A percentile compares a stretch with the other conserved stretches of the same genome.
phyloP scores from a whole-genome alignment of 805 yeast genomes.

The Diddensiella santjacobensis region DNA sequence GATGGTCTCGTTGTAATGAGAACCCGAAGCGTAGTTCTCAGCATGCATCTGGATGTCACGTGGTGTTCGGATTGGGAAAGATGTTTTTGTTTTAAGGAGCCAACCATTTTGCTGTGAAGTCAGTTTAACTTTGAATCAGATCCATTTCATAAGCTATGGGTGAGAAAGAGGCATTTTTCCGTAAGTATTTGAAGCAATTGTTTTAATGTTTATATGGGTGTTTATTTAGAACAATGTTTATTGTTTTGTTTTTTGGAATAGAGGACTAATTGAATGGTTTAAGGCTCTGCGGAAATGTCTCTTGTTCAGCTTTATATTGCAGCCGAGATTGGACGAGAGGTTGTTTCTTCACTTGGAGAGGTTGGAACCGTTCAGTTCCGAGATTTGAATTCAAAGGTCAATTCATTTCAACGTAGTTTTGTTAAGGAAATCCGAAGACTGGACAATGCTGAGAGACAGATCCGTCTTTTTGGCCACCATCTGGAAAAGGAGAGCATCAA shows the following conservation, averaged over 20 bases:
- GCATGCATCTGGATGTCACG: too few relatives aligned
- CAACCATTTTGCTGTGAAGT: too few relatives aligned
- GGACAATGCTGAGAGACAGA: slow-evolving; percentile 87
- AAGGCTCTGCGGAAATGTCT: slow-evolving; percentile 95
- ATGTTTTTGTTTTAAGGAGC: too few relatives aligned
- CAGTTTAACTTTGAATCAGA: too few relatives aligned
- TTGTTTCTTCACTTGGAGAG: slow-evolving; percentile 82
- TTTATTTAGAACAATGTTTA: neutral
- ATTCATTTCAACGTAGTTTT: slow-evolving; percentile 84
- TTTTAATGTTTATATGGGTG: neutral
- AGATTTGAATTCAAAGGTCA: slow-evolving; percentile 77
- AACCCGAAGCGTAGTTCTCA: too few relatives aligned
- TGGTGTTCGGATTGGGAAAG: too few relatives aligned
- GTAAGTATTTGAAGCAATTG: slow-evolving; percentile 28
- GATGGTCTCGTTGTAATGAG: too few relatives aligned
- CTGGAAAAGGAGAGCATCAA: slow-evolving; percentile 31
- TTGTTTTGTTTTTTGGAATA: neutral
- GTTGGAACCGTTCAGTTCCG: slow-evolving; percentile 83
- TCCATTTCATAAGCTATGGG: slow-evolving; percentile 6
- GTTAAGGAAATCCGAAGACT: slow-evolving; percentile 80
- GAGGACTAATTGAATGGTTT: too few relatives aligned
- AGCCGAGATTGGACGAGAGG: slow-evolving; percentile 81
- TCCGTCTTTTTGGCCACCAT: slow-evolving; percentile 41
- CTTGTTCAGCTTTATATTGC: slow-evolving; percentile 89
- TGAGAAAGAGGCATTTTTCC: slow-evolving; percentile 35